Conservation (phyloP, 73 alveolate genomes). For the Paramecium tetraurelia region DNA sequence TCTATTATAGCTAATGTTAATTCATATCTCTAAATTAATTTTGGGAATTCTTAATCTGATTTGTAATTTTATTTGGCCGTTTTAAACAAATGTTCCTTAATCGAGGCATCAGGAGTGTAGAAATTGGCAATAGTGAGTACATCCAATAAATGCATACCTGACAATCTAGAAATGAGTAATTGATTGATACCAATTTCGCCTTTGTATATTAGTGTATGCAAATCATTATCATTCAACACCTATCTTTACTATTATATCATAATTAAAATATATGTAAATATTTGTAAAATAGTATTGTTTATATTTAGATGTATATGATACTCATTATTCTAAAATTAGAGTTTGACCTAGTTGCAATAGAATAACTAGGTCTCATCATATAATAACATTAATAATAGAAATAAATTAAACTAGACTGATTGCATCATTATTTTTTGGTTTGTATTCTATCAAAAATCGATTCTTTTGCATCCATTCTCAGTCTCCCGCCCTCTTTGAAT, state of each 20-base stretch:
- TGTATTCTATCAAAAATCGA: conserved; percentile 20
- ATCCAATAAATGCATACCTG: conserved; percentile 28
- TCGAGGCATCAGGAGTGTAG: neutral
- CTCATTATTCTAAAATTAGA: neutral
- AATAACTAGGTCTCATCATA: neutral
- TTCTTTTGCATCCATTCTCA: conserved; percentile 7
- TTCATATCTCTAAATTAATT: neutral
- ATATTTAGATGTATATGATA: neutral
- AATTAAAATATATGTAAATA: neutral
- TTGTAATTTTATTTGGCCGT: neutral
- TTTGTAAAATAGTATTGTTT: neutral
- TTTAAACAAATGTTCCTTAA: neutral
- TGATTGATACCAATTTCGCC: conserved; percentile 26
- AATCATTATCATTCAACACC: neutral
- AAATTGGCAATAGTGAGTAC: neutral
- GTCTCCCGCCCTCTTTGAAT: neutral
- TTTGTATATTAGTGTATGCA: conserved; percentile 20
- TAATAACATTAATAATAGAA: neutral
- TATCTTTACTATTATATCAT: neutral
- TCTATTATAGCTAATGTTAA: neutral
- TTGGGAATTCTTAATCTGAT: neutral
- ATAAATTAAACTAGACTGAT: neutral
- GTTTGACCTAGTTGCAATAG: neutral
- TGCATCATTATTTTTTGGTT: neutral
- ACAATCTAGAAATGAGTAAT: conserved; percentile 23